Evolutionary conservation across 2,329 filamentous ascomycete species (phyloP).

Genomic region (Pseudogymnoascus sp.): DNA sequence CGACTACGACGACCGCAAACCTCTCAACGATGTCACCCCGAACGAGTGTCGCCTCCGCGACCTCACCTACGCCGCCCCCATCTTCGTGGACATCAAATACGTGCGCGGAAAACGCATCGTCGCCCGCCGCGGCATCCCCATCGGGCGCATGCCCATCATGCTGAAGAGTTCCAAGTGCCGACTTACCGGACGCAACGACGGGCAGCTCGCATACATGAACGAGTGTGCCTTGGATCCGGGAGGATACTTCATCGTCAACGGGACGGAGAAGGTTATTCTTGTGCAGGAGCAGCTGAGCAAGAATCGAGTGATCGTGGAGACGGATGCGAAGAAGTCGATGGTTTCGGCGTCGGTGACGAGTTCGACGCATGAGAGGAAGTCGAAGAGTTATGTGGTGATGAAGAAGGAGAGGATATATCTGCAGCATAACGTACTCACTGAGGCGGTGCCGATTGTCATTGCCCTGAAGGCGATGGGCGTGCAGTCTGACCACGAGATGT

Average conservation of each 20-base stretch:
- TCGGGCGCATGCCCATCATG: conserved; percentile 95
- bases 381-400: conserved; percentile 89
- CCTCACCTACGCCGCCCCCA: conserved; percentile 95
- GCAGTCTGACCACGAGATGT: conserved; percentile 88
- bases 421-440: conserved; percentile 85
- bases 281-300: conserved; percentile 99
- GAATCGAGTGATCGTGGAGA: conserved; percentile 96
- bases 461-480: conserved; percentile 89
- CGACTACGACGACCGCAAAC: conserved; percentile 64
- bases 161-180: conserved; percentile 91
- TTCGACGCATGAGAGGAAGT: conserved; percentile 95
- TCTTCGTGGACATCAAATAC: conserved; percentile 87
- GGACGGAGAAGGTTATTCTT: conserved; percentile 96
- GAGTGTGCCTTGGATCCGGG: conserved; percentile 95
- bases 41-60: conserved; percentile 95
- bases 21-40: conserved; percentile 71
- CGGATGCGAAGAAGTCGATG: conserved; percentile 82
- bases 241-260: conserved; percentile 95
- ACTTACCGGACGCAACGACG: conserved; percentile 72
- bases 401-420: conserved; percentile 90
- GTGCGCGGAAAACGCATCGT: conserved; percentile 71
- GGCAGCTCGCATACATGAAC: conserved; percentile 84
- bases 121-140: conserved; percentile 65
- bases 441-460: conserved; percentile 92
- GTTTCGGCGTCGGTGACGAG: conserved; percentile 95